These are phyloP conservation scores for Laguncularia racemosa DNA, from an alignment of 345 rosid species.

Conservation along the genomic window DNA sequence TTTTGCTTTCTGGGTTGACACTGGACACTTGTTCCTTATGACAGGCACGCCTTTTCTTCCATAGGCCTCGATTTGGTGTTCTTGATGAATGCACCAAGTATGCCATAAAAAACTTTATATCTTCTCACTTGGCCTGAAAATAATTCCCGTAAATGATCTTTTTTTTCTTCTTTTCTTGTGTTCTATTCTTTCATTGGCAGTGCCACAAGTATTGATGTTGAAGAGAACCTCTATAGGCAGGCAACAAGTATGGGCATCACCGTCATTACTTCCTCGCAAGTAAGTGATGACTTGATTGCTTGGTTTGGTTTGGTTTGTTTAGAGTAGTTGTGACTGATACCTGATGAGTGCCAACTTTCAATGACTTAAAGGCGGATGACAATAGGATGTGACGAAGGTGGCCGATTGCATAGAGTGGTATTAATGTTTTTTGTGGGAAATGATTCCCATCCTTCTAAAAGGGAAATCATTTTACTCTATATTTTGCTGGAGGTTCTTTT, in stretches of 20 bases:
- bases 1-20: constrained; percentile 10
- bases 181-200: constrained; percentile 28
- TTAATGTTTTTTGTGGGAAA: no score
- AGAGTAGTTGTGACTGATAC: no score
- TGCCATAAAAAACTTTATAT: constrained; percentile 7
- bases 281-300: constrained; percentile 16
- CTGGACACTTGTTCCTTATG: constrained; percentile 11
- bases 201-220: constrained; percentile 93
- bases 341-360: no score
- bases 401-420: no score
- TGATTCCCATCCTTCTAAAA: no score
- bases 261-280: constrained; percentile 91
- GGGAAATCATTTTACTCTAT: no score
- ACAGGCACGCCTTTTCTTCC: constrained; percentile 94
- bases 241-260: constrained; percentile 83
- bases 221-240: constrained; percentile 87
- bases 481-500: no score
- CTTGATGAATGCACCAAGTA: constrained; percentile 99
- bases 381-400: no score
- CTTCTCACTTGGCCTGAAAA: background rate
- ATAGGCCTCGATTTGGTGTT: constrained; percentile 82
- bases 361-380: no score
- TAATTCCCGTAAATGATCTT: background rate
- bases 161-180: background rate
- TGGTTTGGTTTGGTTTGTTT: no score